These are phyloP conservation scores for Moricandia arvensis DNA, from an alignment of 345 rosid species.

Conservation along the genomic window DNA sequence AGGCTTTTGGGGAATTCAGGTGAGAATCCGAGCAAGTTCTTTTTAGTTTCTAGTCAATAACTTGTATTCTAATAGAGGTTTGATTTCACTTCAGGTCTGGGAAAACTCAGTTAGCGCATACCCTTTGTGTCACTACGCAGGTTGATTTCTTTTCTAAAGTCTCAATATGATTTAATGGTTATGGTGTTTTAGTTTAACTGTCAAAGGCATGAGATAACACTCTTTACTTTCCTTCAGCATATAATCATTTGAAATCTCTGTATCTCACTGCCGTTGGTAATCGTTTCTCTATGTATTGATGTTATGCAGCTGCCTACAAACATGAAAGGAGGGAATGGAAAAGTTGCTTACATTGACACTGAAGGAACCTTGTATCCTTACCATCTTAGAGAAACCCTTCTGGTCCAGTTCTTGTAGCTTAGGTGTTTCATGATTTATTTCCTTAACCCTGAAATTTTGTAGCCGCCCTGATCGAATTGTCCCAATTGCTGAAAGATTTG, in stretches of 20 bases:
- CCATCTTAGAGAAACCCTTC: background rate
- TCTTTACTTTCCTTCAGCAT: background rate
- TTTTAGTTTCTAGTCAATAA: background rate
- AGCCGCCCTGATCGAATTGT: conserved; percentile 90
- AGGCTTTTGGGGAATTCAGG: conserved; percentile 96
- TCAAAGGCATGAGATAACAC: background rate
- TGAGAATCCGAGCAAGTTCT: conserved; percentile 36
- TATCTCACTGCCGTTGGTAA: background rate
- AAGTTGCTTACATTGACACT: conserved; percentile 88
- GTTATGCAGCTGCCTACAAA: conserved; percentile 71
- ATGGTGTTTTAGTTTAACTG: background rate
- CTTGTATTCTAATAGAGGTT: background rate
- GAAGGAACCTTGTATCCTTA: conserved; percentile 91
- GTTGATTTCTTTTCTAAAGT: conserved; percentile 41
- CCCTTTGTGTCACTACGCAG: conserved; percentile 83
- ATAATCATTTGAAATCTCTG: background rate
- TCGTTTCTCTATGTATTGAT: background rate
- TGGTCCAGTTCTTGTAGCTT: conserved; percentile 4
- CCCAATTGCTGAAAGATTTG: conserved; percentile 95
- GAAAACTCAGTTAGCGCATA: conserved; percentile 89
- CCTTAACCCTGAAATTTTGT: conserved; percentile 31
- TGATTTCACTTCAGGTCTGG: conserved; percentile 62
- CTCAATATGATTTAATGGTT: background rate
- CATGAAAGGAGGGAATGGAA: conserved; percentile 91
- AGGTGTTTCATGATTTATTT: conserved; percentile 18